Evolutionary conservation across 2,329 filamentous ascomycete species (phyloP).

Genomic region (Xenoacremonium recifei): DNA sequence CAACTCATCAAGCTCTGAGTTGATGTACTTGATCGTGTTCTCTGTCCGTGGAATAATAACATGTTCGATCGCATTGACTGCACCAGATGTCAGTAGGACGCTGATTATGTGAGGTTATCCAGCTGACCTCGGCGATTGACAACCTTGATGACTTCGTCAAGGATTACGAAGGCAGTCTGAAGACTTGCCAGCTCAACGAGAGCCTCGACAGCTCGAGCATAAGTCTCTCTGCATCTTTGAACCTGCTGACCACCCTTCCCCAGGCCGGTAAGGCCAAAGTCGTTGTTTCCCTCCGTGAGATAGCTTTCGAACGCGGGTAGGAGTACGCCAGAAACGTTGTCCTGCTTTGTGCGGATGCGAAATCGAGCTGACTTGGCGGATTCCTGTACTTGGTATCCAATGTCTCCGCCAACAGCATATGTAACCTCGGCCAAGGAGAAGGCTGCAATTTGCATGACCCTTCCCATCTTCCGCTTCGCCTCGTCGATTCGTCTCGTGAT

Average conservation of each 20-base stretch:
- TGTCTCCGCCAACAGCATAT: conserved; percentile 93
- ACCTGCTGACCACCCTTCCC: conserved; percentile 98
- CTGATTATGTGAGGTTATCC: conserved; percentile 3
- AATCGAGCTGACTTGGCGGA: conserved; percentile 92
- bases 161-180: conserved; percentile 95
- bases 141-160: conserved; percentile 99
- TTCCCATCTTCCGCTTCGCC: conserved; percentile 98
- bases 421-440: conserved; percentile 97
- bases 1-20: conserved; percentile 94
- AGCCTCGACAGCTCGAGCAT: conserved; percentile 92
- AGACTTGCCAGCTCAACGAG: conserved; percentile 92
- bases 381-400: conserved; percentile 96
- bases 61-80: conserved; percentile 93
- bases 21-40: conserved; percentile 99
- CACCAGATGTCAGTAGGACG: conserved; percentile 14
- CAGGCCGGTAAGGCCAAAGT: conserved; percentile 92
- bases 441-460: conserved; percentile 98
- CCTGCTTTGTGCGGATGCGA: conserved; percentile 89
- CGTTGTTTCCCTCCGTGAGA: conserved; percentile 83
- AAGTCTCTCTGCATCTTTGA: conserved; percentile 91
- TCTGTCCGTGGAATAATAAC: conserved; percentile 97
- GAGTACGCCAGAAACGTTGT: conserved; percentile 97
- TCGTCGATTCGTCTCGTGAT: conserved; percentile 97
- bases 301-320: conserved; percentile 93
- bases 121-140: conserved; percentile 82